phyloP scores from a whole-genome alignment of 2,329 filamentous ascomycete genomes.

The Rutstroemia sydowiana region DNA sequence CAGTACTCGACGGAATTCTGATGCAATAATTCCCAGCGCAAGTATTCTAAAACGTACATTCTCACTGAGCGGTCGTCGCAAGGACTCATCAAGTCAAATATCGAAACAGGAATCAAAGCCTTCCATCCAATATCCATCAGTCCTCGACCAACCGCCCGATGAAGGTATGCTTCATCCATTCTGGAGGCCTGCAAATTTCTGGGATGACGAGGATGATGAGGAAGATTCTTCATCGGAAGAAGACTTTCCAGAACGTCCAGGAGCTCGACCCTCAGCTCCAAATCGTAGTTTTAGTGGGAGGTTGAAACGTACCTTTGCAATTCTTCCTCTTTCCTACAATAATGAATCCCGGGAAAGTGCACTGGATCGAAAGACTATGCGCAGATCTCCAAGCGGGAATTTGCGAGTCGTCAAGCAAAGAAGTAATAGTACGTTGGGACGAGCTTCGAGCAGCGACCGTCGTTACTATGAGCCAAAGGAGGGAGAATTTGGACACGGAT shows the following conservation, averaged over 20 bases:
- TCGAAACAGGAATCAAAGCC: conserved; percentile 22
- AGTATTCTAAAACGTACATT: conserved; percentile 45
- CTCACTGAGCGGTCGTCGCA: conserved; percentile 22
- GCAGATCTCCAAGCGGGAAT: conserved; percentile 51
- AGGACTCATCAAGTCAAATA: conserved; percentile 22
- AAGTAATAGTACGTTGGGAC: conserved; percentile 33
- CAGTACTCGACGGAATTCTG: conserved; percentile 41
- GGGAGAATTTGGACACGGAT: conserved; percentile 23
- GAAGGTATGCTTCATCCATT: conserved; percentile 51
- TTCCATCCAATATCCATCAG: conserved; percentile 34
- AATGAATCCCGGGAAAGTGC: conserved; percentile 33
- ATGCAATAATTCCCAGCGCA: conserved; percentile 40
- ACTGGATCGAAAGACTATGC: conserved; percentile 49
- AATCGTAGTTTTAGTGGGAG: conserved; percentile 41
- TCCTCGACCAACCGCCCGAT: conserved; percentile 42
- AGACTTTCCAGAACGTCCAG: conserved; percentile 34
- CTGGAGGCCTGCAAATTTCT: conserved; percentile 49
- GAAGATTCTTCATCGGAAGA: conserved; percentile 30
- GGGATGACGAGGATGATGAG: conserved; percentile 34
- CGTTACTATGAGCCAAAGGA: conserved; percentile 12
- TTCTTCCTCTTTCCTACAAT: conserved; percentile 43
- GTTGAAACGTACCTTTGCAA: conserved; percentile 49
- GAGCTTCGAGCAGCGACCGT: conserved; percentile 15
- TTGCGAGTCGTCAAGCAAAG: conserved; percentile 49
- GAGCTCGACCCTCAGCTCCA: conserved; percentile 36